These are phyloP conservation scores for Coleophoma eucalyptorum DNA, from an alignment of 2,329 filamentous ascomycete species.

Conservation along the genomic window DNA sequence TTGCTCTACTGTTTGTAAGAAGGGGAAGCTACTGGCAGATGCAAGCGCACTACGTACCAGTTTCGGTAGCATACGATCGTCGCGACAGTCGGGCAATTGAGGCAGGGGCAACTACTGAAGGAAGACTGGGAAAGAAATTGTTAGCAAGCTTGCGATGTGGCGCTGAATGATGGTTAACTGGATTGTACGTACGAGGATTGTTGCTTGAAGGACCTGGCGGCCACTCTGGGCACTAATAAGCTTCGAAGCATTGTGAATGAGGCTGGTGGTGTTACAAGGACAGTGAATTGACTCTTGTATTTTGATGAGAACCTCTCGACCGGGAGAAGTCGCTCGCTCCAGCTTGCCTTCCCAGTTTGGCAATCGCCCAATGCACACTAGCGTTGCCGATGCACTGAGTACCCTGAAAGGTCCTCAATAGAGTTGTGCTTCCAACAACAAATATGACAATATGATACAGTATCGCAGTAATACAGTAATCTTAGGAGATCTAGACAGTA, in stretches of 20 bases:
- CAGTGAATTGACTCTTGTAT: not conserved
- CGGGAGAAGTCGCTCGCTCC: too few species aligned
- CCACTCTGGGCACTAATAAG: constrained; percentile 56
- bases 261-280: constrained; percentile 9
- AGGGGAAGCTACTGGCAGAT: constrained; percentile 44
- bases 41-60: constrained; percentile 27
- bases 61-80: constrained; percentile 52
- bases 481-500: too few species aligned
- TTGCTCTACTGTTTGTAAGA: constrained; percentile 69
- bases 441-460: too few species aligned
- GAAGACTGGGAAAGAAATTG: constrained; percentile 38
- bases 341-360: too few species aligned
- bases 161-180: constrained; percentile 9
- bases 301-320: too few species aligned
- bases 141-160: constrained; percentile 10
- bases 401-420: too few species aligned
- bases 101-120: constrained; percentile 41
- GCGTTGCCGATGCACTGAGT: too few species aligned
- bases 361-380: too few species aligned
- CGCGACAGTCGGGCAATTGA: constrained; percentile 51
- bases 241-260: constrained; percentile 52
- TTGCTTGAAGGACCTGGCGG: constrained; percentile 51
- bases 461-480: too few species aligned
- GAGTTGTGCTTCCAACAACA: too few species aligned
- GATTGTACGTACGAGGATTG: constrained; percentile 43